Base-by-base conservation (phyloP, 495 filamentous ascomycete species). In the Cercophora sp. region DNA sequence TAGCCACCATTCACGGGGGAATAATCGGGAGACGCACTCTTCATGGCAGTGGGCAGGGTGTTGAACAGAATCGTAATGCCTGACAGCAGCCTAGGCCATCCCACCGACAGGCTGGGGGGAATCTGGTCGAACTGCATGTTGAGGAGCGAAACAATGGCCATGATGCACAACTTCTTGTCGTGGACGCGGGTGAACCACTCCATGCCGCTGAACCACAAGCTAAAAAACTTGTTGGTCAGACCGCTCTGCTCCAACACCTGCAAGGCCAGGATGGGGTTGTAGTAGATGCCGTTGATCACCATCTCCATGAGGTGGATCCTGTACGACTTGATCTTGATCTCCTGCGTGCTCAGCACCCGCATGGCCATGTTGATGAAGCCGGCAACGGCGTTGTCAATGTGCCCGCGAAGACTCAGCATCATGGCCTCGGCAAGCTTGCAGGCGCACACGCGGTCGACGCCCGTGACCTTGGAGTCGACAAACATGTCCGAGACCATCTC, bases 221-320 rank as follows among this genome's bases (percentile, higher is more conserved):
- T 93, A 80, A 98, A 98, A 70, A 98, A 97, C 72, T 94, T 96
- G 70, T 97, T 97, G n/a, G 93, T 98, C 91, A 89, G 96, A 50
- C 81, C 85, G 49, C 92, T 89, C n/a, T 77, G 67, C 69, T 98
- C 93, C 32, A 98, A 76, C 16, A 94, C 80, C 45, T 89, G 88
- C 24, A 98, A 78, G 54, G 87, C 75, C 52, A 96, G 79, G 25
- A 78, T 66, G 2, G 93, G 89, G 72, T 96, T 96, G 73, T 97
- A 97, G 77, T 97, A 96, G 57, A 96, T 89, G 46, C 86, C 86
- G 70, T 98, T 97, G 78, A 98, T 93, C 46, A 97, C 82, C 87
- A 98, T 96, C 75, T 97, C 94, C 89, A 98, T 95, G 43, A 98
- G 71, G 68, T 97, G 92, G 36, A 98, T 88, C 57, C 85, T 82